phyloP scores from a whole-genome alignment of 2,329 filamentous ascomycete genomes.

The Pestalotiopsis sp. region DNA sequence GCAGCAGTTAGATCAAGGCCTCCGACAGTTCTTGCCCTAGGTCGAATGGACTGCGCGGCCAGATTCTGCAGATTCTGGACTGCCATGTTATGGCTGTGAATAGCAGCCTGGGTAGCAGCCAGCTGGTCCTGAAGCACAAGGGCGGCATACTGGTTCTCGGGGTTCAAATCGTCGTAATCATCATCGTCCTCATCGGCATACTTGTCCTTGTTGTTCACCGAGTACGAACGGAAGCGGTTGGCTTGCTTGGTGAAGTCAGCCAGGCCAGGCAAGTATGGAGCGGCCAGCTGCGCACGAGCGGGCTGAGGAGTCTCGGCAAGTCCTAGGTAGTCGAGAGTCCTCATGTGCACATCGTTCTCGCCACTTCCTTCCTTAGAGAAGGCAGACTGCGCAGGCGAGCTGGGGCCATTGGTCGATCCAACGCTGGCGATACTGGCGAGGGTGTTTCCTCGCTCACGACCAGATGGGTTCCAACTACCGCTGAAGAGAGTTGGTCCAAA shows the following conservation, averaged over 20 bases:
- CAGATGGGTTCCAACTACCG: constrained; percentile 69
- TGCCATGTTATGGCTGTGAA: constrained; percentile 89
- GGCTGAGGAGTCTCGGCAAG: constrained; percentile 92
- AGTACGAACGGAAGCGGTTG: constrained; percentile 94
- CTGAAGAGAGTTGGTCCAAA: constrained; percentile 92
- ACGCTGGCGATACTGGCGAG: constrained; percentile 82
- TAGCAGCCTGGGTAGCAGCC: constrained; percentile 67
- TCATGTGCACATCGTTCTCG: constrained; percentile 84
- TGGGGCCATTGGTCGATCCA: constrained; percentile 79
- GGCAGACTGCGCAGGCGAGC: constrained; percentile 82
- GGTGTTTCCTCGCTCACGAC: constrained; percentile 82
- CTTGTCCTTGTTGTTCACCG: constrained; percentile 97
- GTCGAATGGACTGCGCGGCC: constrained; percentile 78
- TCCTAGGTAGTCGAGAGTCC: constrained; percentile 93
- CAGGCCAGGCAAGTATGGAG: constrained; percentile 75
- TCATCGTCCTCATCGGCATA: constrained; percentile 89
- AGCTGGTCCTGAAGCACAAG: constrained; percentile 64
- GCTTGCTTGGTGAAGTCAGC: constrained; percentile 75
- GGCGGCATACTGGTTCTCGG: constrained; percentile 62
- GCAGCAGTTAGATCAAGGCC: constrained; percentile 75
- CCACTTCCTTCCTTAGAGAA: constrained; percentile 83
- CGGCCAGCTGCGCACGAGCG: constrained; percentile 70
- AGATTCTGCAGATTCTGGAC: constrained; percentile 74
- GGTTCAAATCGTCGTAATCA: constrained; percentile 62
- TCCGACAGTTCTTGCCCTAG: constrained; percentile 87